These are phyloP conservation scores for Pelargonium australe DNA, from an alignment of 441 rosid genomes.

Conservation along the genomic window DNA sequence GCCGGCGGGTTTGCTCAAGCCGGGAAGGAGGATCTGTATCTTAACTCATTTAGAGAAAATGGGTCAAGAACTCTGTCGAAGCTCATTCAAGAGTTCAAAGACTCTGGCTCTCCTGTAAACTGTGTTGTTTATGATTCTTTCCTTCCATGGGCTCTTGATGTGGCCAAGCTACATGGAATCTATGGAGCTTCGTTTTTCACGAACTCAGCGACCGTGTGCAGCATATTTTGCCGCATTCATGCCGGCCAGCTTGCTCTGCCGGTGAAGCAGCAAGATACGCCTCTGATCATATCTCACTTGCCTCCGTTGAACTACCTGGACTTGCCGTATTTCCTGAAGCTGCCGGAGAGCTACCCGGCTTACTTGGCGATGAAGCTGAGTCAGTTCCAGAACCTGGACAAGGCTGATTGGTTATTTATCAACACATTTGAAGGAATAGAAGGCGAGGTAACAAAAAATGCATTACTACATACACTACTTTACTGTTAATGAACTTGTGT, in stretches of 20 bases:
- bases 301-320: conserved; percentile 42
- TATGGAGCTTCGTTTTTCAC: conserved; percentile 62
- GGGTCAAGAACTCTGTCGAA: conserved; percentile 47
- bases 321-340: conserved; percentile 45
- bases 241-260: conserved; percentile 37
- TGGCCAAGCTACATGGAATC: conserved; percentile 46
- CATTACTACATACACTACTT: neutral
- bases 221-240: conserved; percentile 33
- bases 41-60: conserved; percentile 34
- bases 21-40: conserved; percentile 29
- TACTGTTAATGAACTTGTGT: neutral
- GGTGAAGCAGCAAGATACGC: conserved; percentile 26
- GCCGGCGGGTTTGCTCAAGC: conserved; percentile 37
- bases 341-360: conserved; percentile 38
- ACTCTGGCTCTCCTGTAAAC: conserved; percentile 31
- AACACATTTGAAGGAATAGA: conserved; percentile 55
- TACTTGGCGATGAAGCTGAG: conserved; percentile 46
- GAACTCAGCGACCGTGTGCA: conserved; percentile 45
- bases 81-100: conserved; percentile 30
- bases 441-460: conserved; percentile 28
- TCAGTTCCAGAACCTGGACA: conserved; percentile 42
- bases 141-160: conserved; percentile 72
- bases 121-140: conserved; percentile 65
- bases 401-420: conserved; percentile 53
- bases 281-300: conserved; percentile 39